phyloP scores from a whole-genome alignment of 1,284 basidiomycete species.

The Ganoderma sp. region DNA sequence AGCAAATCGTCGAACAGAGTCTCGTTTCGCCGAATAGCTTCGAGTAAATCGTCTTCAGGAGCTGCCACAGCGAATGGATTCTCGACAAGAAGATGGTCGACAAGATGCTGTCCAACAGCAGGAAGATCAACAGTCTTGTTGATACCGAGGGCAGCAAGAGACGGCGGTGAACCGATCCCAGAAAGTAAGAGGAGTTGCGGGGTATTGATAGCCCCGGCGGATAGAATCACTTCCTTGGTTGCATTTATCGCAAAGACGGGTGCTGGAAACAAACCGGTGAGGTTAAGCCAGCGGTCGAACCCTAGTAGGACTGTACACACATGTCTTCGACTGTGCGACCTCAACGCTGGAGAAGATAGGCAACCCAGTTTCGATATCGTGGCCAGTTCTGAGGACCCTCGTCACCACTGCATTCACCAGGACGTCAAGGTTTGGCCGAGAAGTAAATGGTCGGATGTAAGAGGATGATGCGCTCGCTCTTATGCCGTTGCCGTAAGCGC shows the following conservation, averaged over 20 bases:
- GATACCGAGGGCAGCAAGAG: slow-evolving; percentile 31
- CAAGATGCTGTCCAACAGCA: slow-evolving; percentile 30
- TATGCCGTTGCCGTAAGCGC: slow-evolving; percentile 34
- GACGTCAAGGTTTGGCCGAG: slow-evolving; percentile 49
- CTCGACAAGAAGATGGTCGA: slow-evolving; percentile 43
- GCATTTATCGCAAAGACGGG: slow-evolving; percentile 20
- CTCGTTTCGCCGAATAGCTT: slow-evolving; percentile 34
- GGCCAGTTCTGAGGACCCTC: slow-evolving; percentile 41
- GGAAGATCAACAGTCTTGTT: slow-evolving; percentile 28
- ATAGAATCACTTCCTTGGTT: slow-evolving; percentile 38
- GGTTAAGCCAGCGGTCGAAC: not conserved
- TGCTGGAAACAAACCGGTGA: not conserved
- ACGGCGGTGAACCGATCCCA: slow-evolving; percentile 32
- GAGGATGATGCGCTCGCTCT: slow-evolving; percentile 40
- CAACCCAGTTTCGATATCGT: slow-evolving; percentile 15
- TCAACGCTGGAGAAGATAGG: slow-evolving; percentile 44
- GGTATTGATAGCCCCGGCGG: slow-evolving; percentile 35
- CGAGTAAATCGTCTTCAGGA: slow-evolving; percentile 34
- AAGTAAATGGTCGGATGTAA: slow-evolving; percentile 41
- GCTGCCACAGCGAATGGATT: slow-evolving; percentile 42
- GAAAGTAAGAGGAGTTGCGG: slow-evolving; percentile 38
- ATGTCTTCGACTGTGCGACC: slow-evolving; percentile 35
- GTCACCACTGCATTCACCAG: slow-evolving; percentile 49
- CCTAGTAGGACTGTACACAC: slow-evolving; percentile 25
- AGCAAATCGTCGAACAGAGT: slow-evolving; percentile 29